Evolutionary conservation across 805 yeast species (phyloP).

Genomic region (Metschnikowia sp.): DNA sequence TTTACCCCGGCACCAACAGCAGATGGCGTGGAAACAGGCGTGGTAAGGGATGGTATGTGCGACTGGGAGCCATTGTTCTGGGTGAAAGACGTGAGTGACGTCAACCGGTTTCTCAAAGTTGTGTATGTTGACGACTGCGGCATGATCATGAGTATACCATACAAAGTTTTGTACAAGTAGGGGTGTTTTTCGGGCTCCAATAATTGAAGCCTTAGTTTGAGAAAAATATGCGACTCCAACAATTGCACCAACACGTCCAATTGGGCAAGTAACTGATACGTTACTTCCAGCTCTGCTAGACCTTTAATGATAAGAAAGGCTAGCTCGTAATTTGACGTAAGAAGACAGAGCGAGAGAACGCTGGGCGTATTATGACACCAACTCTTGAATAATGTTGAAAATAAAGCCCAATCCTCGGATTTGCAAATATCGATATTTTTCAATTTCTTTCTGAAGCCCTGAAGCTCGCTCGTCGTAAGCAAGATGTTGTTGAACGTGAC

Average conservation of each 20-base stretch:
- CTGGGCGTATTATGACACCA: conserved; percentile 95
- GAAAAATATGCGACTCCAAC: conserved; percentile 88
- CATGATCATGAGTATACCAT: conserved; percentile 87
- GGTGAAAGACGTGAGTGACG: conserved; percentile 42
- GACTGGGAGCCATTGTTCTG: conserved; percentile 8
- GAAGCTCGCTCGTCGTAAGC: conserved; percentile 80
- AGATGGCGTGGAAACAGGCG: conserved; percentile 12
- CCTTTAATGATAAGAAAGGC: conserved; percentile 79
- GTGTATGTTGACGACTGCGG: conserved; percentile 92
- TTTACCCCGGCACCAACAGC: conserved; percentile 2
- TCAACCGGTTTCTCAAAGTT: conserved; percentile 73
- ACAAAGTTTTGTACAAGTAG: conserved; percentile 77
- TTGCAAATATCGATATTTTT: conserved; percentile 49
- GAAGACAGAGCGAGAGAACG: conserved; percentile 75
- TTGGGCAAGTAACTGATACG: conserved; percentile 76
- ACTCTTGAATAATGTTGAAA: conserved; percentile 73
- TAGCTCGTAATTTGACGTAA: conserved; percentile 84
- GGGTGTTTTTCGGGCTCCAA: conserved; percentile 83
- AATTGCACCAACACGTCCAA: conserved; percentile 86
- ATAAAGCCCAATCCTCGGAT: conserved; percentile 62
- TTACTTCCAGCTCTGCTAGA: conserved; percentile 79
- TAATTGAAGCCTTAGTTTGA: conserved; percentile 81
- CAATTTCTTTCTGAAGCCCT: conserved; percentile 64
- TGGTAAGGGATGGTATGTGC: conserved; percentile 24
- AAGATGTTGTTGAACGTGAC: conserved; percentile 85